phyloP scores from a whole-genome alignment of 768 basidiomycete species.

The Kwoniella sp. region DNA sequence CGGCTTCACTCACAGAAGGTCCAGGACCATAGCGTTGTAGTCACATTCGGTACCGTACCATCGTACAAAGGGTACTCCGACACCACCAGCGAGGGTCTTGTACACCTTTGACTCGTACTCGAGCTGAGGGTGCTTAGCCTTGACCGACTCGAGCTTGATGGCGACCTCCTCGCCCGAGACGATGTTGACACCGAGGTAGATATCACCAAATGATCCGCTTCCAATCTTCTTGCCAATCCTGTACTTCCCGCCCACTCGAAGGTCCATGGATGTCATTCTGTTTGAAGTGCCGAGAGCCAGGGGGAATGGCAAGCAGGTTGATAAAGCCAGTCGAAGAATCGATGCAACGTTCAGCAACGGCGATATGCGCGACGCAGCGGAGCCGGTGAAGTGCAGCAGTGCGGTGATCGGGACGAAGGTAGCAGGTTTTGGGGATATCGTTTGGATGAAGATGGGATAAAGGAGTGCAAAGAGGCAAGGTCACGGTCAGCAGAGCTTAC shows the following conservation, averaged over 20 bases:
- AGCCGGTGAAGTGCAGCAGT: too few relatives aligned
- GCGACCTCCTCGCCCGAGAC: slow-evolving; percentile 99
- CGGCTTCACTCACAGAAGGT: slow-evolving; percentile 61
- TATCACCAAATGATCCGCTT: slow-evolving; percentile 96
- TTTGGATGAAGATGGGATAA: too few relatives aligned
- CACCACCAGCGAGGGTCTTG: slow-evolving; percentile 81
- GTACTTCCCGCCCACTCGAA: slow-evolving; percentile 60
- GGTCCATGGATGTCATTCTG: slow-evolving; percentile 46
- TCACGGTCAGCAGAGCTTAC: too few relatives aligned
- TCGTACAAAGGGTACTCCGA: slow-evolving; percentile 86
- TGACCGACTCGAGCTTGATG: slow-evolving; percentile 99
- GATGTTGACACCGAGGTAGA: slow-evolving; percentile 99
- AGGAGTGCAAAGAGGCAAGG: too few relatives aligned
- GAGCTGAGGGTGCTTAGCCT: slow-evolving; percentile 99
- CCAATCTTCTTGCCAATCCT: slow-evolving; percentile 99
- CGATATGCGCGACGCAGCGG: too few relatives aligned
- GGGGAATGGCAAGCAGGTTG: too few relatives aligned
- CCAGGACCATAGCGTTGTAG: slow-evolving; percentile 99
- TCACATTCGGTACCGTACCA: slow-evolving; percentile 94
- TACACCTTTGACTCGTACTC: slow-evolving; percentile 88
- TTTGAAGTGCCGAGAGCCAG: too few relatives aligned
- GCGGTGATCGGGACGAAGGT: too few relatives aligned
- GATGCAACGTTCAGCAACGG: too few relatives aligned
- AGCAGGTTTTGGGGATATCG: too few relatives aligned
- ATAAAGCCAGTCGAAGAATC: too few relatives aligned